Base-by-base conservation (phyloP, 2,329 filamentous ascomycete species). In the Emydomyces testavorans region DNA sequence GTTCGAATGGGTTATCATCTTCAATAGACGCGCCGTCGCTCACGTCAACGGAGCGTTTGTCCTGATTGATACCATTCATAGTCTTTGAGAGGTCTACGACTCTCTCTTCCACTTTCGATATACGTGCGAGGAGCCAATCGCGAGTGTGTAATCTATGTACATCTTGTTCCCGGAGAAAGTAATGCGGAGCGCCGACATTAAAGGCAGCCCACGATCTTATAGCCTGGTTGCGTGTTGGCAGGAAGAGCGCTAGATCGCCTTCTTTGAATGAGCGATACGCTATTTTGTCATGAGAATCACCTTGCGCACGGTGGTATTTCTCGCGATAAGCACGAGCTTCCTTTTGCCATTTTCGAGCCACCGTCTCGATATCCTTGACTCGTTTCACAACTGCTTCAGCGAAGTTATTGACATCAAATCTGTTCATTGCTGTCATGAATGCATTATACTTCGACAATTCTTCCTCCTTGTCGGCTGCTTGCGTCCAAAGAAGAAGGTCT, bases 141-240 rank as follows among this genome's bases (percentile, higher is more conserved):
- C 90, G 78, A 40, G 80, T 82, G 24, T 82, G 79, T 4, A 98
- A 72, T 52, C 86, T 82, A 65, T 98, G 93, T 1, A 76, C 76
- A 57, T 96, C 90, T 62, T 93, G 85, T 65, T 98, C 92, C 29
- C 88, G 84, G 2, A 98, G 74, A 69, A 98, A 98, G 69, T 92
- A 96, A 64, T 98, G 92, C 6, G 92, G 92, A 51, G 90, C 94
- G 1, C 89, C 90, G 26, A 98, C 85, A 59, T 98, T 98, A 75
- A 98, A 98, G 0, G 92, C 92, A 4, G 92, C 92, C 92, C 92
- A 98, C 0, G 92, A 90, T 13, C 90, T 84, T 3, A 88, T 92
- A 31, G 85, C 85, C 66, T 96, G 89, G 62, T 95, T 96, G 29
- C 90, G 77, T 0, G 92, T 98, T 0, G 92, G 92, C 34, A 98